Evolutionary conservation across 148 eudicot species (phyloP), one percentile per base, ranked within the genome.

Genomic region (Tetragonia tetragonoides): DNA sequence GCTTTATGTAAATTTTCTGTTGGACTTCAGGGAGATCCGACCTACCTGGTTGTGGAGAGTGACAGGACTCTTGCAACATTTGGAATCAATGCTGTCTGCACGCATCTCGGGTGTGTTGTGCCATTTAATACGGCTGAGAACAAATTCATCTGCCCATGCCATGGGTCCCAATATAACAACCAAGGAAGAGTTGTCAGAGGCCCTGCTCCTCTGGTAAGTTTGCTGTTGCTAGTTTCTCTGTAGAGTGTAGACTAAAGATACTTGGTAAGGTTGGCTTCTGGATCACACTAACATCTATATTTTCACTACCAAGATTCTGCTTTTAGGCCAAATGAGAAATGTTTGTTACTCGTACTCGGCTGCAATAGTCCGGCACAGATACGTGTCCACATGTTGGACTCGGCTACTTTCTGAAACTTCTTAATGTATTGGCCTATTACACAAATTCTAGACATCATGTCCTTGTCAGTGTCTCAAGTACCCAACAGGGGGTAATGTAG

Each of bases 91-190:
- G 98, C 93, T 2, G 97, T 94, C 10, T 94, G 98, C 86, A 94
- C 98, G 34, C 98, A 94, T 79, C 95, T 94, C 42, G 97, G 98
- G 37, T 94, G 98, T 84, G 98, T 94, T 49, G 98, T 94, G 60
- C 98, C 98, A 7, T 94, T 82, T 80, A 94, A 94, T 74, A n/a
- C 60, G 10, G 98, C 98, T 15, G 98, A 94, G 90, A 94, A 94
- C 84, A 94, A 94, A 83, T 94, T 94, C 86, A 87, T 92, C 63
- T 92, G 97, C 85, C 98, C 98, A 0, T 92, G 98, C 91, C 97
- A 94, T 71, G 98, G 98, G 51, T 94, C 98, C 42, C 98, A 92
- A 68, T 94, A 94, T 92, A 92, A 94, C 76, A 88, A 87, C 76
- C 95, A 92, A 85, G 98, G 98, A 66, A 87, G 64, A 66, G 98